Conservation (phyloP, 2,329 filamentous ascomycete genomes). For the Pseudogymnoascus sp. region DNA sequence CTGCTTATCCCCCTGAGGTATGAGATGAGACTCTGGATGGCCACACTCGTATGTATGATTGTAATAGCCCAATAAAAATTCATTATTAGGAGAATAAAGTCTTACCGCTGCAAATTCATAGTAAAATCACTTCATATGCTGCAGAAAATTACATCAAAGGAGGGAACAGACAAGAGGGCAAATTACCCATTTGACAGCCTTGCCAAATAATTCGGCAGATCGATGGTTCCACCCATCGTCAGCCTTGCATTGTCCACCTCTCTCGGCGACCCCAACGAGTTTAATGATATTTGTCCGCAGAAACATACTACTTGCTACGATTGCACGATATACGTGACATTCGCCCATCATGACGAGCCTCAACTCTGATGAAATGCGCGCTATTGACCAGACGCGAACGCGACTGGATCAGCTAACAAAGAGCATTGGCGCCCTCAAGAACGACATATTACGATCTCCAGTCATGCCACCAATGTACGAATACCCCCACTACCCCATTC, state of each 20-base stretch:
- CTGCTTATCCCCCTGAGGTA: no score
- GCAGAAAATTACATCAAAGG: background rate
- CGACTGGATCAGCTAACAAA: conserved; percentile 60
- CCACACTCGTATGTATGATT: background rate
- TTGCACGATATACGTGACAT: background rate
- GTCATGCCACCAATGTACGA: conserved; percentile 59
- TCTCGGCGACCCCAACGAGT: background rate
- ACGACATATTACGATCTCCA: conserved; percentile 51
- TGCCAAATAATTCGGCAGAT: background rate
- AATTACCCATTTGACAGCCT: background rate
- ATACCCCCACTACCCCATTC: background rate
- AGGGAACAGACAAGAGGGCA: background rate
- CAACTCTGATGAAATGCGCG: conserved; percentile 49
- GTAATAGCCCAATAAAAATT: background rate
- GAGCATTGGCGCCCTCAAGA: conserved; percentile 56
- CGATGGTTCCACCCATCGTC: background rate
- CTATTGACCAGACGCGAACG: conserved; percentile 62
- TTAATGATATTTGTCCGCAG: background rate
- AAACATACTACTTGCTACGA: background rate
- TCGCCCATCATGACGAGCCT: background rate
- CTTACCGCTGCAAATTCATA: background rate
- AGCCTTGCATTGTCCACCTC: background rate
- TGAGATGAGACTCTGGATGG: background rate
- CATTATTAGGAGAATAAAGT: background rate
- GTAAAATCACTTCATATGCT: background rate